These are phyloP conservation scores for Sphaerulina vaccinii DNA, from an alignment of 2,329 filamentous ascomycete genomes.

Conservation along the genomic window DNA sequence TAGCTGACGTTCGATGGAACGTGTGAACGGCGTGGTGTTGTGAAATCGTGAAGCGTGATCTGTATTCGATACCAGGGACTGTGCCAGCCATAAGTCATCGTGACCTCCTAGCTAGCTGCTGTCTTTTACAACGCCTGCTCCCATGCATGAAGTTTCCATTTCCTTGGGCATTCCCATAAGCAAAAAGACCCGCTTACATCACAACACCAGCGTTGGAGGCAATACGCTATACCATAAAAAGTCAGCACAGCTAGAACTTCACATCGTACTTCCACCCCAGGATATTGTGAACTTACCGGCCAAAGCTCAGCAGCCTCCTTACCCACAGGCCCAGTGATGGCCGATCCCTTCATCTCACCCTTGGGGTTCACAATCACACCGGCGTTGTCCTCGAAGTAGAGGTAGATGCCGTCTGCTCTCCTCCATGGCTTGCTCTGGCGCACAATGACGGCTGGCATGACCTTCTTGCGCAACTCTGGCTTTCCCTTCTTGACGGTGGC, in stretches of 20 bases:
- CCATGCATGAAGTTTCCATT: constrained; percentile 24
- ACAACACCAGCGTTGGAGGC: constrained; percentile 99
- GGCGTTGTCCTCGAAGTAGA: constrained; percentile 99
- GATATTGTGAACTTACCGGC: constrained; percentile 68
- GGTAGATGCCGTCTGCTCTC: constrained; percentile 95
- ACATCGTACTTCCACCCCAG: not conserved
- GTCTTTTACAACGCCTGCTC: constrained; percentile 24
- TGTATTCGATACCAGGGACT: constrained; percentile 17
- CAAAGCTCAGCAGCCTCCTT: constrained; percentile 99
- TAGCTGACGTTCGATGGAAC: not conserved
- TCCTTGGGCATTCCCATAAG: constrained; percentile 12
- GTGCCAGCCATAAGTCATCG: constrained; percentile 1
- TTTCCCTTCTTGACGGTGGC: constrained; percentile 99
- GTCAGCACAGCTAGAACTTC: not conserved
- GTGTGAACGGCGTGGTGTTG: not conserved
- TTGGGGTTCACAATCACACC: constrained; percentile 99
- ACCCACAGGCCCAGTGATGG: constrained; percentile 97
- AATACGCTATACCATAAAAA: constrained; percentile 70
- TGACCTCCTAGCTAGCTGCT: constrained; percentile 8
- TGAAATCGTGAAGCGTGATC: constrained; percentile 16
- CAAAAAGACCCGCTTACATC: constrained; percentile 68
- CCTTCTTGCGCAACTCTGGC: constrained; percentile 99
- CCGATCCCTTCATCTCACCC: constrained; percentile 99
- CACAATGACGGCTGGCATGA: constrained; percentile 99
- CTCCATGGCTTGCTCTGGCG: constrained; percentile 99